Conservation (phyloP, 202 grass and related monocot species). For the Digitaria exilis region DNA sequence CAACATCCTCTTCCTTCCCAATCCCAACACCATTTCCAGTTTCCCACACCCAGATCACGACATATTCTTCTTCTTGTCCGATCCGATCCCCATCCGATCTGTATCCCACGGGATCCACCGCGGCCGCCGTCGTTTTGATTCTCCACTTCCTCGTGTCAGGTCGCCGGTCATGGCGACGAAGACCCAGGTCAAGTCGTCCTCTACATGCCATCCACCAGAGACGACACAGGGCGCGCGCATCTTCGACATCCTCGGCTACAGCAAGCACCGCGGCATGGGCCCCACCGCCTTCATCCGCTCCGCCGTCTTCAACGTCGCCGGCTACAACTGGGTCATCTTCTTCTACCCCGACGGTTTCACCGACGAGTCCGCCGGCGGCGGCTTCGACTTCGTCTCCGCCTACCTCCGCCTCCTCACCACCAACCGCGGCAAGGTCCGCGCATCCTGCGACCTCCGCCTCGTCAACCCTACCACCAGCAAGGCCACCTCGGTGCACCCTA, state of each 20-base stretch:
- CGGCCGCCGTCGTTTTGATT: not conserved
- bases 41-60: too few relatives aligned
- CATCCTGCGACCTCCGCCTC: slow-evolving; percentile 26
- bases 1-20: too few relatives aligned
- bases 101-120: too few relatives aligned
- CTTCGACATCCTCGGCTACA: slow-evolving; percentile 29
- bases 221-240: slow-evolving; percentile 9
- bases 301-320: slow-evolving; percentile 21
- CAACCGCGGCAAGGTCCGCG: not conserved
- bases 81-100: too few relatives aligned
- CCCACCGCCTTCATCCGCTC: not conserved
- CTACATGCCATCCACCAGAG: not conserved
- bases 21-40: too few relatives aligned
- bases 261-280: slow-evolving; percentile 6
- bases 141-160: not conserved
- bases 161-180: not conserved
- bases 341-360: slow-evolving; percentile 17
- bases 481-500: not conserved
- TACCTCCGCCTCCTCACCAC: slow-evolving; percentile 23
- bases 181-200: not conserved
- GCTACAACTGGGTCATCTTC: slow-evolving; percentile 2
- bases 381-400: not conserved
- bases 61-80: too few relatives aligned
- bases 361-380: not conserved
- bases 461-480: not conserved